Evolutionary conservation across 164 flowering plant species (phyloP).

Genomic region (Malania oleifera): DNA sequence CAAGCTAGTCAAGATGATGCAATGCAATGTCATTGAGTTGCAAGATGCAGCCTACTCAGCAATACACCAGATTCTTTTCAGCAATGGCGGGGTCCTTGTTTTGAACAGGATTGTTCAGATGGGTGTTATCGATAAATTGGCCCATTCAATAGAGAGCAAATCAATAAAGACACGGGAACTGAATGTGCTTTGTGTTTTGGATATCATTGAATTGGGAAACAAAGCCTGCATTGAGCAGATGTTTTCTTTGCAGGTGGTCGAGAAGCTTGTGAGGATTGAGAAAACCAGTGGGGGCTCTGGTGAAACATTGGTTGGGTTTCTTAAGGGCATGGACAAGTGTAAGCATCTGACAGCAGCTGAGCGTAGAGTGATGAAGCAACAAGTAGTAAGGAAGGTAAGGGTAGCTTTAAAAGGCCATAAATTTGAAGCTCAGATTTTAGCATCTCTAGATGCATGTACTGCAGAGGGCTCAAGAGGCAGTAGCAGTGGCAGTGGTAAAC

Average conservation of each 20-base stretch:
- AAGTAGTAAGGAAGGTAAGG: conserved; percentile 35
- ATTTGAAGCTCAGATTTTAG: conserved; percentile 30
- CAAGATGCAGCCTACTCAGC: conserved; percentile 46
- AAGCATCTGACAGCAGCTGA: conserved; percentile 40
- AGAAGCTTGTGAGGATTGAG: conserved; percentile 36
- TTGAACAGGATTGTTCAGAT: conserved; percentile 23
- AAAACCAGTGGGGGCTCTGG: conserved; percentile 27
- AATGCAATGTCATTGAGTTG: conserved; percentile 26
- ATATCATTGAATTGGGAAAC: conserved; percentile 41
- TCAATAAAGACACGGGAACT: conserved; percentile 37
- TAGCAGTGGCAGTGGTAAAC: conserved; percentile 19
- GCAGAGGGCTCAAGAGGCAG: conserved; percentile 29
- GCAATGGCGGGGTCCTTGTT: conserved; percentile 31
- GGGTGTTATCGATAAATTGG: conserved; percentile 32
- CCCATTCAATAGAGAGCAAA: conserved; percentile 29
- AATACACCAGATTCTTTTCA: conserved; percentile 42
- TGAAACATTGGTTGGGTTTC: conserved; percentile 24
- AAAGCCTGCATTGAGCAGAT: conserved; percentile 34
- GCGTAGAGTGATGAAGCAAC: conserved; percentile 40
- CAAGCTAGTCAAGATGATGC: conserved; percentile 42
- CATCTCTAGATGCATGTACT: conserved; percentile 31
- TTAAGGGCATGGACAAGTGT: conserved; percentile 40
- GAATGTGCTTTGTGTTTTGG: conserved; percentile 25
- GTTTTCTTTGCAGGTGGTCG: conserved; percentile 34
- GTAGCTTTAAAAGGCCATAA: conserved; percentile 33